Evolutionary conservation across 495 filamentous ascomycete genomes (phyloP), one percentile per base, ranked within the genome.

Genomic region (Aspergillus biplanus): DNA sequence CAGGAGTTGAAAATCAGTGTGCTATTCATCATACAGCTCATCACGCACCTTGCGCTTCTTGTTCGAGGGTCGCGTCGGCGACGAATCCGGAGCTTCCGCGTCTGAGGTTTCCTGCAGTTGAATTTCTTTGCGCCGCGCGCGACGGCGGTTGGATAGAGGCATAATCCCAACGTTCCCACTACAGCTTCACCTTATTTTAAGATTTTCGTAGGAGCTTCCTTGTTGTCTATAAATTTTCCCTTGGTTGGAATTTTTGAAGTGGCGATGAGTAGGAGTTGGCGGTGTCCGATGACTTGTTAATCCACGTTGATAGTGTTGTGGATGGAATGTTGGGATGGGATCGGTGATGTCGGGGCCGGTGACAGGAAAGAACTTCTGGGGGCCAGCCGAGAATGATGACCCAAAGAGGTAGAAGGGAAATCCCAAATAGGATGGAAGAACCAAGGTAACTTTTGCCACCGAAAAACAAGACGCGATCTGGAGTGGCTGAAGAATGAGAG

Each of bases 41-140:
- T 9, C 34, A 77, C 76, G 75, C 77, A 90, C 89, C 87, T 90
- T 90, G 79, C 86, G 89, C 78, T 90, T 87, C 73, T 90, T 90
- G 73, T 86, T 88, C 5, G 86, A 83, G 6, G 89, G 89, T 57
- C 87, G 87, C 70, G 84, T 89, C 33, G 89, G 89, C 32, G 90
- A 92, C 37, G 89, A 91, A 65, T 86, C 84, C 61, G 80, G 83
- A 21, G 78, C 76, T 63, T 86, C 83, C 64, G 73, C 77, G 61
- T 85, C 79, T 50, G 75, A 81, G 8, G 78, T 81, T 68, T 80
- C 73, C 68, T 81, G 77, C 61, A 81, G 72, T 71, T 77, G 70
- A 56, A 76, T 72, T 71, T 79, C 82, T 78, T 80, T 83, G 75
- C 72, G 79, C 71, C 70, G 75, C 69, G 76, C 81, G 71, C 75